phyloP scores from a whole-genome alignment of 108 stramenopile species.

The Asterionellopsis glacialis region DNA sequence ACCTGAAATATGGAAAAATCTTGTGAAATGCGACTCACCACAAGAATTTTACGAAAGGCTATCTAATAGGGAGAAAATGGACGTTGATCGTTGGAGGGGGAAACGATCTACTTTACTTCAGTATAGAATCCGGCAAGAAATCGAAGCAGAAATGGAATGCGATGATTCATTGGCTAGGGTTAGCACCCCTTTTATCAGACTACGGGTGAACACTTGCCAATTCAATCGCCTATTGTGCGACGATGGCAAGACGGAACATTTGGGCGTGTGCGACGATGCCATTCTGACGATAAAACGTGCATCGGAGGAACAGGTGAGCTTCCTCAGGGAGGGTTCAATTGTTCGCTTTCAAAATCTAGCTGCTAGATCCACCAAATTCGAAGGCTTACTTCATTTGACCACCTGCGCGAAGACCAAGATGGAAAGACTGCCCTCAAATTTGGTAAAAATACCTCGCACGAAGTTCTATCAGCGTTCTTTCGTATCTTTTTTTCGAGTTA shows the following conservation, averaged over 20 bases:
- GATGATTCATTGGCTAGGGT: slow-evolving; percentile 32
- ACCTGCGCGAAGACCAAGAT: slow-evolving; percentile 51
- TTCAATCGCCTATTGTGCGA: too few species aligned
- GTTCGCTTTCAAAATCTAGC: slow-evolving; percentile 51
- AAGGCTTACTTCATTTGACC: slow-evolving; percentile 50
- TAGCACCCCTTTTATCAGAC: slow-evolving; percentile 52
- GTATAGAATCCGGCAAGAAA: slow-evolving; percentile 37
- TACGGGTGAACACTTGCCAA: slow-evolving; percentile 27
- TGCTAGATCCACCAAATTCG: slow-evolving; percentile 32
- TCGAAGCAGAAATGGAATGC: slow-evolving; percentile 51
- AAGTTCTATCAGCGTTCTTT: slow-evolving; percentile 26
- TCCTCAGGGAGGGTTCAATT: slow-evolving; percentile 49
- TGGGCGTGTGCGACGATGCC: slow-evolving; percentile 12
- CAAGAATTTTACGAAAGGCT: slow-evolving; percentile 52
- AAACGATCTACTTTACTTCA: slow-evolving; percentile 48
- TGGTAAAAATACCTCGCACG: slow-evolving; percentile 13
- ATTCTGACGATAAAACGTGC: slow-evolving; percentile 72
- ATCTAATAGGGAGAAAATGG: slow-evolving; percentile 21
- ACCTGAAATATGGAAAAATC: slow-evolving; percentile 55
- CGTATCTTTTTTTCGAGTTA: slow-evolving; percentile 41
- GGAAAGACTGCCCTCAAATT: slow-evolving; percentile 13
- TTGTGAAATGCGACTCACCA: slow-evolving; percentile 31
- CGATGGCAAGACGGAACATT: not conserved
- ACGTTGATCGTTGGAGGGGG: slow-evolving; percentile 55
- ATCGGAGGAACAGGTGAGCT: slow-evolving; percentile 58